Conservation (phyloP, 2,329 filamentous ascomycete species). For the Ramularia endophylla region DNA sequence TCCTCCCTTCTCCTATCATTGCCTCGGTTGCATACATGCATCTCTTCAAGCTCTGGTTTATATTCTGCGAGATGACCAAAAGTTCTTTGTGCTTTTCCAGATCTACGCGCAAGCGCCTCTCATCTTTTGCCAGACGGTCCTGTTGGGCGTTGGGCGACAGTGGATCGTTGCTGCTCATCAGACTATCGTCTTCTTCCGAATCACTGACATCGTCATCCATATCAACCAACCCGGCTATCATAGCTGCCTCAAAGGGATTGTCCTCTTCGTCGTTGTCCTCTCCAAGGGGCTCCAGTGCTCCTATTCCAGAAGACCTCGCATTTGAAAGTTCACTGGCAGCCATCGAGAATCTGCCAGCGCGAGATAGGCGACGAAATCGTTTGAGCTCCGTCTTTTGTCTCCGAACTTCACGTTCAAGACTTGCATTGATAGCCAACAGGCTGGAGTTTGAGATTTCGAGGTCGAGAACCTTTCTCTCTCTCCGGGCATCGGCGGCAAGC, state of each 20-base stretch:
- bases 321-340: slow-evolving; percentile 32
- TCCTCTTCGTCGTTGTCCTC: slow-evolving; percentile 32
- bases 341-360: slow-evolving; percentile 68
- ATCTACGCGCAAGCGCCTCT: slow-evolving; percentile 77
- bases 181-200: slow-evolving; percentile 28
- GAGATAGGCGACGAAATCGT: slow-evolving; percentile 76
- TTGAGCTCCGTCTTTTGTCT: slow-evolving; percentile 87
- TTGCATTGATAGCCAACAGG: slow-evolving; percentile 88
- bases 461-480: slow-evolving; percentile 92
- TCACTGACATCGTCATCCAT: slow-evolving; percentile 23
- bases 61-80: slow-evolving; percentile 83
- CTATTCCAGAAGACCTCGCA: slow-evolving; percentile 30
- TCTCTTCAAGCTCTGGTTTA: slow-evolving; percentile 87
- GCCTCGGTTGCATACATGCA: slow-evolving; percentile 88
- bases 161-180: slow-evolving; percentile 24
- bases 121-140: slow-evolving; percentile 64
- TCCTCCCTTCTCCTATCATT: slow-evolving; percentile 81
- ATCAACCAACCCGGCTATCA: slow-evolving; percentile 16
- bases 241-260: slow-evolving; percentile 21
- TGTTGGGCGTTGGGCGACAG: slow-evolving; percentile 36
- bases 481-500: slow-evolving; percentile 76
- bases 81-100: slow-evolving; percentile 83
- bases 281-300: slow-evolving; percentile 23
- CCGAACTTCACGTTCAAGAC: slow-evolving; percentile 81
- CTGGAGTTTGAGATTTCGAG: slow-evolving; percentile 96